Evolutionary conservation across 192 early-diverging fungal genomes (phyloP), one percentile per base, ranked within the genome.

Genomic region (Backusella tarrabulga): DNA sequence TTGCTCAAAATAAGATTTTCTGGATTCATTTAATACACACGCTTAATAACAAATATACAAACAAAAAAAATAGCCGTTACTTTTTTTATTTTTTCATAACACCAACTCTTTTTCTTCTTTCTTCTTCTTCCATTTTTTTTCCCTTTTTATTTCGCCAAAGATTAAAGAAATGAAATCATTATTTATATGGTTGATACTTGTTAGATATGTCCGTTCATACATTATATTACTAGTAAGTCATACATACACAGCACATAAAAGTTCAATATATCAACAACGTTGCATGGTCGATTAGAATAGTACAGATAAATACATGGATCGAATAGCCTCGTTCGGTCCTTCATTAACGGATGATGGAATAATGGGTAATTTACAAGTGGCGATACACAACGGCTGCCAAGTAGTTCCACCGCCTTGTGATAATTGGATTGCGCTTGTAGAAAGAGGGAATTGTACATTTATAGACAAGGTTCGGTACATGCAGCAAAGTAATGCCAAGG

Each of bases 371-470:
- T 73, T 82, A 32, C 83, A 80, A 15, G 29, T 56, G 3, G 32
- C 21, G 11, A 88, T 88, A 68, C 68, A 82, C n/a, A 81, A 87
- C 34, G 92, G 91, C n/a, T 94, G 95, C 5, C 74, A 67, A 12
- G 80, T 87, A 3, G 69, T 73, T 21, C 83, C 69, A 8, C 69
- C 85, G 34, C 79, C 86, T 12, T 7, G 50, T 14, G 72, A 81
- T 29, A 69, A 87, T 76, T 96, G 92, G 92, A 90, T 96, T 17
- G 92, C 93, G 4, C 84, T 98, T 0, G 92, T 98, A 1, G 90
- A 95, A 78, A 90, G 97, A 50, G 97, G 96, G 66, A 84, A 88
- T 34, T 98, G 97, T 81, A 85, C 92, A 0, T 98, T 98, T 80
- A 87, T 93, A 34, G 91, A 95, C 9, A 98, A 98, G 82, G 92